phyloP scores from a whole-genome alignment of 768 basidiomycete species.

The Stropharia rugosoannulata region DNA sequence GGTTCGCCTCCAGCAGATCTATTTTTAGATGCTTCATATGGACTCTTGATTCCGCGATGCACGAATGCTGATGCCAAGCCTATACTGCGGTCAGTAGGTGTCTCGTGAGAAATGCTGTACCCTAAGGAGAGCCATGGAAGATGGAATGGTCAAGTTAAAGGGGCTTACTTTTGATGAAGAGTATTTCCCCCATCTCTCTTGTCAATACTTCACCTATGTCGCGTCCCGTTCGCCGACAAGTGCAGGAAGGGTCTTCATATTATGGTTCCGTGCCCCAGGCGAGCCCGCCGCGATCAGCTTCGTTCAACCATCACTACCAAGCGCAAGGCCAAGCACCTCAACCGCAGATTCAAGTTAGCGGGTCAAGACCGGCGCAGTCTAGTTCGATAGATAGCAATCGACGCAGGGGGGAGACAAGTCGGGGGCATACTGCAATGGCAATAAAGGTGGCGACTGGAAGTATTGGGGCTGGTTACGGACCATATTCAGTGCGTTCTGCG shows the following conservation, averaged over 20 bases:
- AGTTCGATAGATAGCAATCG: conserved; percentile 22
- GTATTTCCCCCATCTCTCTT: background rate
- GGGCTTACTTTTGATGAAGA: too few relatives aligned
- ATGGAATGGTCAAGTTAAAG: background rate
- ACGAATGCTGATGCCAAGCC: background rate
- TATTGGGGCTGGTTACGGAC: conserved; percentile 82
- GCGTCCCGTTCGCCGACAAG: conserved; percentile 33
- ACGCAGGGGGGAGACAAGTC: conserved; percentile 25
- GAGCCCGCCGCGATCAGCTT: conserved; percentile 31
- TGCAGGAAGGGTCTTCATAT: conserved; percentile 48
- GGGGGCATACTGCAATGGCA: conserved; percentile 55
- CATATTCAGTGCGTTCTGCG: conserved; percentile 66
- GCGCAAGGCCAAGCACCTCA: conserved; percentile 18
- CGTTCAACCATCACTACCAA: conserved; percentile 18
- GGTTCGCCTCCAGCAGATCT: too few relatives aligned
- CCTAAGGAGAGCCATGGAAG: background rate
- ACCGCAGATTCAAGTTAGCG: conserved; percentile 21
- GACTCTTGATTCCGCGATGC: background rate
- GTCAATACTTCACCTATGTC: conserved; percentile 30
- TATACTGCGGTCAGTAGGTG: too few relatives aligned
- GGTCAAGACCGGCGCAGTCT: conserved; percentile 22
- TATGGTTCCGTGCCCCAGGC: conserved; percentile 72
- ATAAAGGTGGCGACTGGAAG: conserved; percentile 79
- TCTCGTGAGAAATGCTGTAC: background rate
- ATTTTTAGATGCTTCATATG: too few relatives aligned